A percentile compares a stretch with the other conserved stretches of the same genome.
Conservation (phyloP, 2,329 filamentous ascomycete genomes). For the Fusarium verrucosum region DNA sequence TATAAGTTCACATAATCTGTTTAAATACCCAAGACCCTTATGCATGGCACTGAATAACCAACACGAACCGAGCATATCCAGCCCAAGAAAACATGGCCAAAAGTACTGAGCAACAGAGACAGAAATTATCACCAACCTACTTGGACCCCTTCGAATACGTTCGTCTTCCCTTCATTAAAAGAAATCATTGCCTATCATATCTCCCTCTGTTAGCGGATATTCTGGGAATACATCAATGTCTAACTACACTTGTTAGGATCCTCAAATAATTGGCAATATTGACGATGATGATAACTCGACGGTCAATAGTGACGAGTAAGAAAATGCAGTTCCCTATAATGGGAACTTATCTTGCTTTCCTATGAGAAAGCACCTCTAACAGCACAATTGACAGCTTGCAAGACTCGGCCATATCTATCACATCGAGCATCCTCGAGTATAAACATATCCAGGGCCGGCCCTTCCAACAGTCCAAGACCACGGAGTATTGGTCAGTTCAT, state of each 20-base stretch:
- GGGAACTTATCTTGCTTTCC: too few relatives aligned
- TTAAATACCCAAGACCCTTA: too few relatives aligned
- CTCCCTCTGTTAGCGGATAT: neutral
- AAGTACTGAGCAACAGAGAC: neutral
- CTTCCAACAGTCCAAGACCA: conserved; percentile 41
- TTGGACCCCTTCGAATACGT: neutral
- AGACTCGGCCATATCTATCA: conserved; percentile 22
- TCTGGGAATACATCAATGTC: neutral
- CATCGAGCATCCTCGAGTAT: conserved; percentile 41
- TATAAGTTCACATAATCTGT: neutral
- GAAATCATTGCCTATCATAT: neutral
- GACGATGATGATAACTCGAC: conserved; percentile 7
- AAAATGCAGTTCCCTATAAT: neutral
- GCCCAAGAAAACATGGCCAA: neutral
- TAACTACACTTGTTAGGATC: conserved; percentile 11
- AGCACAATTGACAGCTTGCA: neutral
- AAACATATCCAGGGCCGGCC: conserved; percentile 43
- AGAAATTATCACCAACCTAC: neutral
- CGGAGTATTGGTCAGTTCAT: conserved; percentile 41
- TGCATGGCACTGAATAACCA: neutral
- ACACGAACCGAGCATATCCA: neutral
- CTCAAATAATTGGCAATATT: conserved; percentile 16
- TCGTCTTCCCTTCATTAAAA: neutral
- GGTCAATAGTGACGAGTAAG: conserved; percentile 9
- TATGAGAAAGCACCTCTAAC: neutral